phyloP scores from a whole-genome alignment of 2,329 filamentous ascomycete species.

The Pseudogymnoascus sp. region DNA sequence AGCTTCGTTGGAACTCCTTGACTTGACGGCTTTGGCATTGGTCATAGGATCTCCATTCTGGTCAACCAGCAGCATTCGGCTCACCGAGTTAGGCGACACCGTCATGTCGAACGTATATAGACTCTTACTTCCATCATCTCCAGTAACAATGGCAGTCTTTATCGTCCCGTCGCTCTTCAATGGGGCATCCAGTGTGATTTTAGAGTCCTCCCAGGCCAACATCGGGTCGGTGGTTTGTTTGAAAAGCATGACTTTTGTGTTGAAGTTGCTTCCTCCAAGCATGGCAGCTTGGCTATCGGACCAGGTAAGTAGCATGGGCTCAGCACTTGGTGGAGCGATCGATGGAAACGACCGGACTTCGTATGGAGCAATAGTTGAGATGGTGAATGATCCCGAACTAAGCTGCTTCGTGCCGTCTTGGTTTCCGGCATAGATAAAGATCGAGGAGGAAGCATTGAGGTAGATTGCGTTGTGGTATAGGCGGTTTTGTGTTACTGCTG shows the following conservation, averaged over 20 bases:
- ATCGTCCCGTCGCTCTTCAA: slow-evolving; percentile 52
- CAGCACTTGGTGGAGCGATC: slow-evolving; percentile 52
- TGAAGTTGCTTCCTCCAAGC: slow-evolving; percentile 62
- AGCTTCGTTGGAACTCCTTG: slow-evolving; percentile 5
- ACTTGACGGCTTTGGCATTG: slow-evolving; percentile 37
- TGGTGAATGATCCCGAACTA: slow-evolving; percentile 69
- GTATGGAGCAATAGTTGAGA: slow-evolving; percentile 60
- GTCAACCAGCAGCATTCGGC: slow-evolving; percentile 59
- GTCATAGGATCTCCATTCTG: slow-evolving; percentile 48
- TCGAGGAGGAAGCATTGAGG: slow-evolving; percentile 58
- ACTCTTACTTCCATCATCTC: slow-evolving; percentile 68
- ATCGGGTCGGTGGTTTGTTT: slow-evolving; percentile 36
- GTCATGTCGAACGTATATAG: slow-evolving; percentile 72
- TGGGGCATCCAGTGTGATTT: slow-evolving; percentile 53
- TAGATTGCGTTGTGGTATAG: slow-evolving; percentile 70
- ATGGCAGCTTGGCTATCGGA: slow-evolving; percentile 62
- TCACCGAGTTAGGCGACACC: slow-evolving; percentile 66
- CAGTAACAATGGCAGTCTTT: slow-evolving; percentile 58
- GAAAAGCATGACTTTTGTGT: slow-evolving; percentile 67
- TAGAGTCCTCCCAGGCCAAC: slow-evolving; percentile 58
- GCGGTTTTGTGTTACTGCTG: slow-evolving; percentile 47
- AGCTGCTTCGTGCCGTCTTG: slow-evolving; percentile 49
- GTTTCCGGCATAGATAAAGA: slow-evolving; percentile 74
- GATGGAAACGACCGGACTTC: slow-evolving; percentile 51
- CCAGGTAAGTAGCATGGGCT: slow-evolving; percentile 70